Base-by-base conservation (phyloP, 1,139 yeast species). In the Taiozyma sp. region DNA sequence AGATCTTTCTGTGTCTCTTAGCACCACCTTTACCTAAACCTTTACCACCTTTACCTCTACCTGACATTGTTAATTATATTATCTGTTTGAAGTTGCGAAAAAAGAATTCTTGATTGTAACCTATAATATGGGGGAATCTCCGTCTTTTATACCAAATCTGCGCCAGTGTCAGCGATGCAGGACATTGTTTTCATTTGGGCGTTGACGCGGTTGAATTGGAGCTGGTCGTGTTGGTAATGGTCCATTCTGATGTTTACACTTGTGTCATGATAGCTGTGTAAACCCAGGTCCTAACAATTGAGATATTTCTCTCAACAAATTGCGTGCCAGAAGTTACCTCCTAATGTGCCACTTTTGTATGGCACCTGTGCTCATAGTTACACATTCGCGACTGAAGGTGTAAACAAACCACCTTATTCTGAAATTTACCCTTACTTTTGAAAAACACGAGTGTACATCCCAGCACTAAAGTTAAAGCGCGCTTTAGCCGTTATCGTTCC, bases 21-120 rank as follows among this genome's bases (percentile, higher is more conserved):
- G 99, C 98, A 81, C 98, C 98, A 79, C 93, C 98, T 80, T 93
- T 92, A 72, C 98, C 98, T 70, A 91, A 83, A 78, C 97, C 97
- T 87, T 91, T 91, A 75, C 97, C 97, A 73, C 97, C 97, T 90
- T 91, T 91, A 73, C 97, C 97, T 86, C 97, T 92, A 76, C 98
- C 97, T 72, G 97, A 89, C 98, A 92, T 92, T 72, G 62, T 84
- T 67, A 53, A 57, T 59, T 66, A 61, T 46, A 38, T 19, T 40
- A n/a, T 46, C 44, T 34, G 34, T 46, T 51, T 48, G 36, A 19
- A 22, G 24, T 19, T 2, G 30, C 22, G 39, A 14, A 19, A 32
- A 30, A 27, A 36, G 30, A 22, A 32, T 28, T 28, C 27, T n/a
- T 3, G 16, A 13, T 30, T 4, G 7, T 12, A 7, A 13, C 4